Percentiles rank a stretch among this genome's conserved stretches.
These are phyloP conservation scores for Talaromyces sp. DNA, from an alignment of 2,329 filamentous ascomycete genomes.

Conservation along the genomic window DNA sequence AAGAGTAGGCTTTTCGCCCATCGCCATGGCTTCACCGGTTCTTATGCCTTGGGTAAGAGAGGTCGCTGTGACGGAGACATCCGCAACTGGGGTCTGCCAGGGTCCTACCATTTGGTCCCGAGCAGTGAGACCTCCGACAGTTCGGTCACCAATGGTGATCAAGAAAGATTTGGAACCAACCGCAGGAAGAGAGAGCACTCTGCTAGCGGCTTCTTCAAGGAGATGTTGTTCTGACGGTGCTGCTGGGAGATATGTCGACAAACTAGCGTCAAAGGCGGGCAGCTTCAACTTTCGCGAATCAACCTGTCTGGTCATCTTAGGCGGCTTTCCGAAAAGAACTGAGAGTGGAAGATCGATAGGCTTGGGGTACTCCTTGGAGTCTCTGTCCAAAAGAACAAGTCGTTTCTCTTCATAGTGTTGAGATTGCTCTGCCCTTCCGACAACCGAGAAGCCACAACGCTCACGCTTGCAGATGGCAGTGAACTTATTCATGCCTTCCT, in stretches of 20 bases:
- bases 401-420: conserved; percentile 62
- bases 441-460: conserved; percentile 86
- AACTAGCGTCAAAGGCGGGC: conserved; percentile 69
- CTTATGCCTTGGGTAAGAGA: conserved; percentile 69
- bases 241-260: conserved; percentile 64
- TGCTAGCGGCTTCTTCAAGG: conserved; percentile 68
- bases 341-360: conserved; percentile 89
- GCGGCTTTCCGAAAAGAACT: conserved; percentile 80
- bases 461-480: conserved; percentile 71
- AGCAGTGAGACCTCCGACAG: conserved; percentile 81
- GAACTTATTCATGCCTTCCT: conserved; percentile 71
- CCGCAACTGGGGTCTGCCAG: conserved; percentile 91
- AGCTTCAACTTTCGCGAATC: conserved; percentile 66
- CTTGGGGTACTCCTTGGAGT: conserved; percentile 68
- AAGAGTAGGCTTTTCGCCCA: conserved; percentile 87
- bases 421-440: conserved; percentile 69
- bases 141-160: conserved; percentile 92
- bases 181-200: conserved; percentile 78
- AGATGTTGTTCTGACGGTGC: conserved; percentile 48
- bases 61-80: conserved; percentile 88
- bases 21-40: conserved; percentile 93
- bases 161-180: conserved; percentile 97
- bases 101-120: conserved; percentile 95
- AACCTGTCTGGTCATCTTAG: conserved; percentile 74
- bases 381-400: conserved; percentile 76